Evolutionary conservation across 2,329 filamentous ascomycete species (phyloP).

Genomic region (Hypomyces rosellus): DNA sequence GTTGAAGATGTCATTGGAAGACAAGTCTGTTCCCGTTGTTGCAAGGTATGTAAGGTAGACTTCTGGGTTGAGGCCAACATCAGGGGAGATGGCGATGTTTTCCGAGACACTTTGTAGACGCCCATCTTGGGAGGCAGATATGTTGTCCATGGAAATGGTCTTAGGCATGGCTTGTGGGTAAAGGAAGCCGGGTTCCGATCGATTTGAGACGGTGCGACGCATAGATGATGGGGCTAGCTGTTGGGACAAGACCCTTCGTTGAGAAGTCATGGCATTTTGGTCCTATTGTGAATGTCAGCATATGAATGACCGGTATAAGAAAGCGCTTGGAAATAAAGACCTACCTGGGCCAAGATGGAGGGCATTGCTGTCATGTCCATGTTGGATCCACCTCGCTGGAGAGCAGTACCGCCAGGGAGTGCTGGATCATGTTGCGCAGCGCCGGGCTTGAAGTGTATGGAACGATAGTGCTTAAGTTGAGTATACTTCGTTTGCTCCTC

Average conservation of each 20-base stretch:
- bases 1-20: conserved; percentile 18
- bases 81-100: conserved; percentile 14
- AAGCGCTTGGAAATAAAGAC: no score
- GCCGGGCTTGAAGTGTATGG: no score
- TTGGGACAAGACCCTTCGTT: conserved; percentile 17
- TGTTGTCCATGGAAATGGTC: background rate
- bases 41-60: conserved; percentile 32
- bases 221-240: conserved; percentile 29
- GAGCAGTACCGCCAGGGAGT: no score
- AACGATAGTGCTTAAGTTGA: no score
- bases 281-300: background rate
- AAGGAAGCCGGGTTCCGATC: conserved; percentile 27
- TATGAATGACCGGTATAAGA: no score
- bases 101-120: conserved; percentile 34
- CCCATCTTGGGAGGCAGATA: conserved; percentile 15
- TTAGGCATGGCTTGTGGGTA: conserved; percentile 10
- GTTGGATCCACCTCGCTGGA: no score
- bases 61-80: conserved; percentile 33
- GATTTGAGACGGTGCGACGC: conserved; percentile 38
- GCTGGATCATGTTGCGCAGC: no score
- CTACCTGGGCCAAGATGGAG: no score
- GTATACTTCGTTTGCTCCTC: no score
- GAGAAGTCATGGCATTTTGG: background rate
- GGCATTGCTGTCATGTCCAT: no score
- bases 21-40: conserved; percentile 18